phyloP scores from a whole-genome alignment of 768 basidiomycete genomes.

The Termitomyces sp. region DNA sequence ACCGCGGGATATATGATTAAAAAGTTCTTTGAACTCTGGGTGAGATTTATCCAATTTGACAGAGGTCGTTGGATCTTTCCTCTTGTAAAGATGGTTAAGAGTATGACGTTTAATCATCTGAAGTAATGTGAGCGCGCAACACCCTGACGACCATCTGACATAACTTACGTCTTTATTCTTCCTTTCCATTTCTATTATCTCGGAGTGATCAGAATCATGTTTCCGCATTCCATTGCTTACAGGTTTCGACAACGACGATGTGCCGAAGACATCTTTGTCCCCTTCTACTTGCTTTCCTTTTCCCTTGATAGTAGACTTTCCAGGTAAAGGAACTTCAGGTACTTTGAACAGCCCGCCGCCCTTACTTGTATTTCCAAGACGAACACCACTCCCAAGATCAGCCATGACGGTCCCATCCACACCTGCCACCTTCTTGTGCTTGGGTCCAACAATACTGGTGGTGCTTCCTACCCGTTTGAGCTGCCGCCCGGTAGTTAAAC shows the following conservation, averaged over 20 bases:
- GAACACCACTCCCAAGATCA: slow-evolving; percentile 32
- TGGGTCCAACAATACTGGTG: slow-evolving; percentile 12
- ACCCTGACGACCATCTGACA: neutral
- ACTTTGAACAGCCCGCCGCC: slow-evolving; percentile 42
- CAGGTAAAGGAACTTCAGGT: slow-evolving; percentile 34
- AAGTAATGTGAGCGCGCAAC: neutral
- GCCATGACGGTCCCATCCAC: slow-evolving; percentile 19
- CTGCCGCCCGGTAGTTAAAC: slow-evolving; percentile 12
- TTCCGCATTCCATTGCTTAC: slow-evolving; percentile 24
- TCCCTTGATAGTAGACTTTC: slow-evolving; percentile 20
- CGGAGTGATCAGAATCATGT: slow-evolving; percentile 16
- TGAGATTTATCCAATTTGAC: slow-evolving; percentile 35
- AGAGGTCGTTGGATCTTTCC: slow-evolving; percentile 29
- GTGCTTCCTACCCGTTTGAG: slow-evolving; percentile 12
- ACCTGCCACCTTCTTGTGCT: slow-evolving; percentile 26
- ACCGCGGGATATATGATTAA: slow-evolving; percentile 38
- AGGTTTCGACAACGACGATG: neutral
- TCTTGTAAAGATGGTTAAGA: slow-evolving; percentile 31
- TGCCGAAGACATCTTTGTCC: slow-evolving; percentile 28
- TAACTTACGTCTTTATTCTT: slow-evolving; percentile 54
- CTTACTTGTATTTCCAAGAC: slow-evolving; percentile 18
- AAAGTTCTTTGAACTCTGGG: slow-evolving; percentile 47
- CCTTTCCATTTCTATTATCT: slow-evolving; percentile 36
- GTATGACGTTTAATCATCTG: slow-evolving; percentile 41
- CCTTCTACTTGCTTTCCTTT: slow-evolving; percentile 33